Conservation (phyloP, 169 alveolate genomes). For the Babesia ovis region DNA sequence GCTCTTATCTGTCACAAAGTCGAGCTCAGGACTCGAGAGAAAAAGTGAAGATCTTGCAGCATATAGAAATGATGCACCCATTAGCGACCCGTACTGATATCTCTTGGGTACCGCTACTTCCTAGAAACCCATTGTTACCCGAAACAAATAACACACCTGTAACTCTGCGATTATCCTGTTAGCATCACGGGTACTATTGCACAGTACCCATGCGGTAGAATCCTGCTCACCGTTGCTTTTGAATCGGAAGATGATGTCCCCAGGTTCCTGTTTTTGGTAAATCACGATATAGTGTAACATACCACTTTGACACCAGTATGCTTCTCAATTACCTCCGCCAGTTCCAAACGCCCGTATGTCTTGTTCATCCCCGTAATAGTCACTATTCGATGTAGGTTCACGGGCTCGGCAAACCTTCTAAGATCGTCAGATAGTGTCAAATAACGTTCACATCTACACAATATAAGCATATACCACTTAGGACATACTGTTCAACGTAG, state of each 20-base stretch:
- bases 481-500: constrained; percentile 74
- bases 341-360: constrained; percentile 77
- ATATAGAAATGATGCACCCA: constrained; percentile 76
- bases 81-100: constrained; percentile 71
- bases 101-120: constrained; percentile 78
- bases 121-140: neutral
- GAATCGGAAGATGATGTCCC: constrained; percentile 73
- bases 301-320: constrained; percentile 70
- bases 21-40: constrained; percentile 56
- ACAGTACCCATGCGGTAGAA: constrained; percentile 76
- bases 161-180: constrained; percentile 68
- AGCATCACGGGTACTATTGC: constrained; percentile 69
- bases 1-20: constrained; percentile 47
- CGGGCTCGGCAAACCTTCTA: constrained; percentile 73
- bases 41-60: constrained; percentile 69
- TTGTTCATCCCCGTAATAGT: constrained; percentile 76
- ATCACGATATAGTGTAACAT: constrained; percentile 13
- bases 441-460: constrained; percentile 73
- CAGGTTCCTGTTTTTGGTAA: constrained; percentile 32
- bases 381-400: constrained; percentile 69
- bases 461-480: neutral
- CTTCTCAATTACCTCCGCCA: constrained; percentile 67
- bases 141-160: constrained; percentile 43
- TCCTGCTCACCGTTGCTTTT: constrained; percentile 79
- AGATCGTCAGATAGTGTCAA: constrained; percentile 77